Percentiles rank a stretch among this genome's conserved stretches.
Conservation (phyloP, 2,329 filamentous ascomycete genomes). For the Pseudopyrenochaeta lycopersici region DNA sequence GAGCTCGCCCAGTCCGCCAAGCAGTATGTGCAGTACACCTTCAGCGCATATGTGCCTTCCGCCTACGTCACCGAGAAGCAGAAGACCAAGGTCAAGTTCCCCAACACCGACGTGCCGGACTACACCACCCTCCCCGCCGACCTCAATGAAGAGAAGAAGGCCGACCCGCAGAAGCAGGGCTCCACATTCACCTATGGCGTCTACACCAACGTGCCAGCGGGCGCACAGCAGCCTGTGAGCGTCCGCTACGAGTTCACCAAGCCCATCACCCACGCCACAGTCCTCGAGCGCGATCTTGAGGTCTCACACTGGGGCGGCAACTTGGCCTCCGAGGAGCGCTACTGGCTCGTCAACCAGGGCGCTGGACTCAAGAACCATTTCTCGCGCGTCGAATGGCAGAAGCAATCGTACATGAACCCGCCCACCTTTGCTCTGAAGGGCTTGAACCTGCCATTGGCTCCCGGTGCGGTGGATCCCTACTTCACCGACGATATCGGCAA, state of each 20-base stretch:
- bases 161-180: constrained; percentile 83
- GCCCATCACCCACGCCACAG: constrained; percentile 80
- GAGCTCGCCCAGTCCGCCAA: constrained; percentile 83
- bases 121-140: constrained; percentile 76
- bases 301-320: constrained; percentile 99
- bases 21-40: constrained; percentile 86
- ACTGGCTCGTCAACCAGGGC: constrained; percentile 85
- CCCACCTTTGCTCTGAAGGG: constrained; percentile 81
- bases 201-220: constrained; percentile 83
- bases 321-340: constrained; percentile 91
- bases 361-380: constrained; percentile 71
- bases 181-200: constrained; percentile 89
- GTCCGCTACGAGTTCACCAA: constrained; percentile 97
- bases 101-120: constrained; percentile 79
- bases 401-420: constrained; percentile 74
- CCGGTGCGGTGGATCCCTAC: constrained; percentile 86
- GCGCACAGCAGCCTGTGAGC: constrained; percentile 73
- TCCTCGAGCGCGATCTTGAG: constrained; percentile 89
- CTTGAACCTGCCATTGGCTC: constrained; percentile 78
- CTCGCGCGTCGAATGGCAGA: constrained; percentile 59
- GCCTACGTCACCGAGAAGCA: constrained; percentile 89
- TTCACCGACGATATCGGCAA: constrained; percentile 97
- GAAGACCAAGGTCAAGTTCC: constrained; percentile 95
- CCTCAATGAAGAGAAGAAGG: constrained; percentile 66
- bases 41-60: constrained; percentile 85